These are phyloP conservation scores for Lonicera japonica DNA, from an alignment of 129 eudicot genomes.

Conservation along the genomic window DNA sequence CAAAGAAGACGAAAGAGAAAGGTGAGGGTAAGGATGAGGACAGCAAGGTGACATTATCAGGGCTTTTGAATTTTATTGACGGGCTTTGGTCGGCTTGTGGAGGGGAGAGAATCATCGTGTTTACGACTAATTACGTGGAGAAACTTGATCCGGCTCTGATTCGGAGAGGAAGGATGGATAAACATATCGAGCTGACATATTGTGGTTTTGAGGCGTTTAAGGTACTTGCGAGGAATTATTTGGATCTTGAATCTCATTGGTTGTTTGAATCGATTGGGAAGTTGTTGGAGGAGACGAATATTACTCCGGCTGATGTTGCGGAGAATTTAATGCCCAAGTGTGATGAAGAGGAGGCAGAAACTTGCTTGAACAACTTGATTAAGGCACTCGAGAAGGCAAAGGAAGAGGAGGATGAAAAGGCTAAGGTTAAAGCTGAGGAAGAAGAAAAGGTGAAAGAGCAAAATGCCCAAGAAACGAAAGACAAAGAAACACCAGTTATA, in stretches of 20 bases:
- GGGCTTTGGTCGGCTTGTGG: constrained; percentile 1
- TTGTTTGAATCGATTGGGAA: not conserved
- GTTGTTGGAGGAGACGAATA: not conserved
- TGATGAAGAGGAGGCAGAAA: not conserved
- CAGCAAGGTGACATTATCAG: not conserved
- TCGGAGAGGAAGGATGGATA: constrained; percentile 1
- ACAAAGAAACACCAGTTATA: not conserved
- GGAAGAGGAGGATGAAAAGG: not conserved
- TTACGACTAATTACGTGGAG: constrained; percentile 1
- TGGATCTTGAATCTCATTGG: not conserved
- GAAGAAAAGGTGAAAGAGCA: not conserved
- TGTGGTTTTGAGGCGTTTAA: constrained; percentile 2
- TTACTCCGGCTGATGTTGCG: constrained; percentile 1
- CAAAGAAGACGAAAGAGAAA: not conserved
- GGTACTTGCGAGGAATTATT: not conserved
- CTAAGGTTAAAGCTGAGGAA: not conserved
- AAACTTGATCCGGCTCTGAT: constrained; percentile 1
- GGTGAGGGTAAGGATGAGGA: not conserved
- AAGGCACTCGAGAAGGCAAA: not conserved
- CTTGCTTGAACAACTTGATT: not conserved
- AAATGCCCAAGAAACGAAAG: not conserved
- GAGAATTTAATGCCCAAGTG: constrained; percentile 2
- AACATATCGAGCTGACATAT: not conserved
- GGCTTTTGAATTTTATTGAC: constrained; percentile 1
- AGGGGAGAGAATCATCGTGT: constrained; percentile 3